Base-by-base conservation (phyloP, 106 monocot species). In the Platanthera zijinensis region DNA sequence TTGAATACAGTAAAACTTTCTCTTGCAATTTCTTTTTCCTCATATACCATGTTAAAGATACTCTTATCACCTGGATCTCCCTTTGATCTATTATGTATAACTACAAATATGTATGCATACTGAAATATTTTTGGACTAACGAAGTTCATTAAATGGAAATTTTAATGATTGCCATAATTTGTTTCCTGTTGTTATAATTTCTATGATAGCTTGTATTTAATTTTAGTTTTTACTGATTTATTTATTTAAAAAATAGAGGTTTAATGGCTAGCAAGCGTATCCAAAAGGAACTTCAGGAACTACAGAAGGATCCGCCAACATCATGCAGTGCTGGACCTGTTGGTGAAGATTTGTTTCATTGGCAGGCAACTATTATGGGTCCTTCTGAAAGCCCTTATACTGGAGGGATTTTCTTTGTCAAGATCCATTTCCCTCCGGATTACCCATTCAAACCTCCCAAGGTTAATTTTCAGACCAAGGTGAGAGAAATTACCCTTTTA, bases 311-410 rank as follows among this genome's bases (percentile, higher is more conserved):
- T 48, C 80, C 80, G 14, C 80, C 80, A 19, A 80, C 80, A 28
- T 75, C 80, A 22, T 75, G 80, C 75, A 80, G 80, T 75, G 80
- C 80, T 22, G 80, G 80, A 21, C 80, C 80, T 46, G 19, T 51
- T 52, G 80, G 80, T 19, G 80, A 80, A 68, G 80, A 80, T 57
- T 53, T 80, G 66, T 80, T 80, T 45, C 80, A 74, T 64, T 80
- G 80, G 80, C 80, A 80, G 52, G 80, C 80, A 66, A 80, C 80
- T 25, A 80, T 80, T 10, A 80, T 80, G 80, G 80, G 80, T 17
- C 80, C 80, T 19, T 46, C 47, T 7, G 80, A 80, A 50, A 80
- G 80, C 69, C 80, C 80, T 52, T 80, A 80, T 75, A 8, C 80
- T 8, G 80, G 80, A 52, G 80, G 80, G 17, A 75, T 80, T 15